Base-by-base conservation (phyloP, 192 early-diverging fungal genomes). In the Linnemannia zychae region DNA sequence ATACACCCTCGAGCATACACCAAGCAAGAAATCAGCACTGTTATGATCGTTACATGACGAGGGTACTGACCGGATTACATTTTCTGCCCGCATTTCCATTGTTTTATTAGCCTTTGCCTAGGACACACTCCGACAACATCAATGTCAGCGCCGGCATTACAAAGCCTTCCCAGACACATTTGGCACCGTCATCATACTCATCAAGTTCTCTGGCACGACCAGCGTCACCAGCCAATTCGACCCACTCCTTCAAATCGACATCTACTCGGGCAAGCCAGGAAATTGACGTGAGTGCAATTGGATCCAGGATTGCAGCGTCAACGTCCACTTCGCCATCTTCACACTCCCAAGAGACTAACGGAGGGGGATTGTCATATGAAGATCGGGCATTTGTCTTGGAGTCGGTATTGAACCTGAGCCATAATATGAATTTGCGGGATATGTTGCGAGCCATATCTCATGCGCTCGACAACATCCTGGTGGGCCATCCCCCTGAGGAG, bases 401-500 rank as follows among this genome's bases (percentile, higher is more conserved):
- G 17, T 76, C 77, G 4, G 78, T 85, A 47, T 20, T 85, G 34
- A 48, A 74, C 0, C 38, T 85, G 7, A 36, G 77, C 20, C 77
- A 79, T 18, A 76, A 79, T 37, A 44, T 77, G 1, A 76, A 73
- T 20, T 68, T 85, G 4, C 83, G 79, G 33, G 83, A 79, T 34
- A 72, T 85, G 74, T 48, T 85, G 22, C 68, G 73, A 0, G 78
- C 83, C 7, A 67, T 85, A 46, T 85, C 83, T 4, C 47, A 71
- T 47, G 83, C 83, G 1, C 74, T 85, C 13, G 83, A 85, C 46
- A 79, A 79, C 38, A 57, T 85, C 5, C 63, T 85, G 17, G 83
- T 76, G 7, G 77, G 72, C 2, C 83, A 85, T 33, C 83, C 83
- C 31, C 83, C 83, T 73, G 83, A 85, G 33, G 83, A 85, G 40